phyloP scores from a whole-genome alignment of 352 stramenopile genomes.

The Phytophthora podocarpi region DNA sequence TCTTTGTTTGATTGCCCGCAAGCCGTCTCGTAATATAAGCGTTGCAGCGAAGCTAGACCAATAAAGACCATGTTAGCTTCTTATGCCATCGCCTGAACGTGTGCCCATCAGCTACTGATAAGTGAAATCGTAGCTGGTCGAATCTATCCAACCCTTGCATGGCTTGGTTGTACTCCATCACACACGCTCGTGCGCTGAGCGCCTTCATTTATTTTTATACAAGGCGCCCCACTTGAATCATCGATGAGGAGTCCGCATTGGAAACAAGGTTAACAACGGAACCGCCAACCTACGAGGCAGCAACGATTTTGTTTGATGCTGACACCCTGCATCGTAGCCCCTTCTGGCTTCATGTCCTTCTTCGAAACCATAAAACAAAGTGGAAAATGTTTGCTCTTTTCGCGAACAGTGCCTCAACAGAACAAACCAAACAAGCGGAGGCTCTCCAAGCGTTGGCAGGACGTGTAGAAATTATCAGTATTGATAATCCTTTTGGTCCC shows the following conservation, averaged over 20 bases:
- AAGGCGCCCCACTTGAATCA: not conserved
- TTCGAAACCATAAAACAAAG: not conserved
- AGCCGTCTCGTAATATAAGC: not conserved
- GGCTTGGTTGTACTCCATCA: not conserved
- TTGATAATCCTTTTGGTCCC: not conserved
- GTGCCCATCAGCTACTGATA: not conserved
- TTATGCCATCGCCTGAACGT: not conserved
- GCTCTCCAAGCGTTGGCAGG: not conserved
- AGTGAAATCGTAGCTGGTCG: not conserved
- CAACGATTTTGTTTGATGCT: not conserved
- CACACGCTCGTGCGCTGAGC: not conserved
- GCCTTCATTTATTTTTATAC: not conserved
- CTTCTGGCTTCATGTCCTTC: not conserved
- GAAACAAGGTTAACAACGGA: not conserved
- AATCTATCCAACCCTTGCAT: not conserved
- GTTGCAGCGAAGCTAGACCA: constrained; percentile 1
- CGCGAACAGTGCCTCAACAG: not conserved
- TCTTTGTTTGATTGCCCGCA: not conserved
- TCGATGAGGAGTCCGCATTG: not conserved
- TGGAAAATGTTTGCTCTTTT: not conserved
- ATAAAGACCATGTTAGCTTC: not conserved
- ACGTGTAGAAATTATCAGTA: not conserved
- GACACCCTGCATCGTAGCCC: not conserved
- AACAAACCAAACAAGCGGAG: not conserved
- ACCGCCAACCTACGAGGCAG: not conserved